phyloP scores from a whole-genome alignment of 805 yeast species.

The Wilhelminamyces savonicus region DNA sequence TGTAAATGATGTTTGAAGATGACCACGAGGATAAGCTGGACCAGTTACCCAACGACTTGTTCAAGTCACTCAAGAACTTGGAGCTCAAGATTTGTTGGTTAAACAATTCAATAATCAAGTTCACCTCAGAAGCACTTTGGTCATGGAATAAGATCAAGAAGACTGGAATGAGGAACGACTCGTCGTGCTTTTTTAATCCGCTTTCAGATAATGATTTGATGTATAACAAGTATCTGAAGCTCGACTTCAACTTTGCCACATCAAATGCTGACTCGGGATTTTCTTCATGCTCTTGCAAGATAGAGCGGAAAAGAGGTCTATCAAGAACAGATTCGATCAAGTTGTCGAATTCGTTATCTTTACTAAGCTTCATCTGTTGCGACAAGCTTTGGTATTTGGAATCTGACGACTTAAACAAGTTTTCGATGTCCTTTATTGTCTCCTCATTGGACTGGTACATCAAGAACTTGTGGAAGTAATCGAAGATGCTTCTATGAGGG shows the following conservation, averaged over 20 bases:
- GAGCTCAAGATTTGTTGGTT: slow-evolving; percentile 24
- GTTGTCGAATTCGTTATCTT: slow-evolving; percentile 28
- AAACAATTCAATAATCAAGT: slow-evolving; percentile 25
- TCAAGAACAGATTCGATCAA: slow-evolving; percentile 16
- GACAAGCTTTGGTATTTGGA: slow-evolving; percentile 19
- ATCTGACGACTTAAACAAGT: slow-evolving; percentile 13
- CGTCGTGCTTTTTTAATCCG: slow-evolving; percentile 35
- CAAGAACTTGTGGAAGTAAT: slow-evolving; percentile 22
- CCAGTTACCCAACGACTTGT: slow-evolving; percentile 24
- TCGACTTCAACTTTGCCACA: slow-evolving; percentile 11
- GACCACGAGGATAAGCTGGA: slow-evolving; percentile 12
- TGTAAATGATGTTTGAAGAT: slow-evolving; percentile 13
- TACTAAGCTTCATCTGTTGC: slow-evolving; percentile 19
- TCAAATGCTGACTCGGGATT: slow-evolving; percentile 3
- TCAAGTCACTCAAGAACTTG: slow-evolving; percentile 20
- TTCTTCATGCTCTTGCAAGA: slow-evolving; percentile 11
- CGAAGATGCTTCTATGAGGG: slow-evolving; percentile 18
- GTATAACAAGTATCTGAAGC: slow-evolving; percentile 27
- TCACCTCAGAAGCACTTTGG: slow-evolving; percentile 19
- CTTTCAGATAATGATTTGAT: slow-evolving; percentile 31
- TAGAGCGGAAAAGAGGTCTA: slow-evolving; percentile 25
- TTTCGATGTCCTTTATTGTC: slow-evolving; percentile 10
- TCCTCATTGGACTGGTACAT: slow-evolving; percentile 9
- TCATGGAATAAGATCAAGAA: slow-evolving; percentile 23
- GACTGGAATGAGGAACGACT: slow-evolving; percentile 31